Conservation (phyloP, 1,284 basidiomycete genomes). For the Uromyces viciae-fabae region DNA sequence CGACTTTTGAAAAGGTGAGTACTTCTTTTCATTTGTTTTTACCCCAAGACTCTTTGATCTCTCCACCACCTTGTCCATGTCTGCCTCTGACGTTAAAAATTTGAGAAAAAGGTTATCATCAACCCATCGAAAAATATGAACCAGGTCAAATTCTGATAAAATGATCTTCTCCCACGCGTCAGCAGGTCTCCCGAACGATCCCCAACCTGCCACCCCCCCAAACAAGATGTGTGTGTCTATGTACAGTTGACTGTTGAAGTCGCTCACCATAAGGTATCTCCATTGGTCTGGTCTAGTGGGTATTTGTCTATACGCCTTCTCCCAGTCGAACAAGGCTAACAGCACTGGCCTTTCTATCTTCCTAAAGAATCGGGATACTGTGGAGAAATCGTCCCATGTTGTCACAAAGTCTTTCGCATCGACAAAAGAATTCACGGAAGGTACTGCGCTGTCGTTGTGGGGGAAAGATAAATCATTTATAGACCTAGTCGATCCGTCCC, state of each 20-base stretch:
- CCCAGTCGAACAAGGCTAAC: background rate
- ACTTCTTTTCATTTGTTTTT: background rate
- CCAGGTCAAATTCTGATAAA: background rate
- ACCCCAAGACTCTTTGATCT: background rate
- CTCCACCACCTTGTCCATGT: background rate
- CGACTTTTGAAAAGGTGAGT: background rate
- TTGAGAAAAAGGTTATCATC: too few species aligned
- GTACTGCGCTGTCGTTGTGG: background rate
- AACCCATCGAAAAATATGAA: background rate
- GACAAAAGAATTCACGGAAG: conserved; percentile 15
- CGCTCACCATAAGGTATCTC: background rate
- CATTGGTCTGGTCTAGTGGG: background rate
- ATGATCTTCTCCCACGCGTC: conserved; percentile 1
- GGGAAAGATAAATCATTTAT: conserved; percentile 13
- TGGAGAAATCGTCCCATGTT: background rate
- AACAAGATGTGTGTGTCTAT: conserved; percentile 15
- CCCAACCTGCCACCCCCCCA: background rate
- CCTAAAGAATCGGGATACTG: background rate
- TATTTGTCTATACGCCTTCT: background rate
- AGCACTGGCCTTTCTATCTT: background rate
- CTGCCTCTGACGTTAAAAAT: background rate
- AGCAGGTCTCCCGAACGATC: background rate
- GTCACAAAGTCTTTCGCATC: background rate
- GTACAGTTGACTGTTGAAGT: background rate
- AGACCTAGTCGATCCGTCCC: background rate